phyloP scores from a whole-genome alignment of 2,329 filamentous ascomycete genomes.

The Pseudocercospora musae region DNA sequence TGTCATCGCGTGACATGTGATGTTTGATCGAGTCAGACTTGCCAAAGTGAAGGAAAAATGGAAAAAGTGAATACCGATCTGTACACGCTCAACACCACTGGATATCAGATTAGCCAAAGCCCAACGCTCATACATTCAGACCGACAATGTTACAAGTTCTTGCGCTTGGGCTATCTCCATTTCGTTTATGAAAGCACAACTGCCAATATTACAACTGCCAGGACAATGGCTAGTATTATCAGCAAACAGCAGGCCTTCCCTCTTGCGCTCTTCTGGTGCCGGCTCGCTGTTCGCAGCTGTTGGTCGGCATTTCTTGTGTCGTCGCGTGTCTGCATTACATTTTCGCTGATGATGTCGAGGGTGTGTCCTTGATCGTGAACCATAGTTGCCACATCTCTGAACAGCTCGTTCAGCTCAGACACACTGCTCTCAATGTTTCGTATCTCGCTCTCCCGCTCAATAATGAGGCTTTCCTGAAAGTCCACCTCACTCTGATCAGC shows the following conservation, averaged over 20 bases:
- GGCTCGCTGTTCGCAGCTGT: constrained; percentile 78
- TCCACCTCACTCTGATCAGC: constrained; percentile 93
- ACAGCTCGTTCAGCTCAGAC: constrained; percentile 91
- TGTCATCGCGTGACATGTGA: background rate
- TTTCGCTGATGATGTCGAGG: constrained; percentile 81
- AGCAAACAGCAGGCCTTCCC: constrained; percentile 93
- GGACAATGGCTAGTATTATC: constrained; percentile 80
- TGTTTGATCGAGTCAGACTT: background rate
- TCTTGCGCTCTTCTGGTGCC: constrained; percentile 92
- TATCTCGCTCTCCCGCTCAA: constrained; percentile 95
- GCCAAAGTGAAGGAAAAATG: background rate
- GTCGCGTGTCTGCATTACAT: constrained; percentile 77
- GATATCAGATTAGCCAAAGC: background rate
- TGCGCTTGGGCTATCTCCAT: background rate
- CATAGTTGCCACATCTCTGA: constrained; percentile 96
- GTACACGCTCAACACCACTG: background rate
- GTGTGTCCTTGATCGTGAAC: constrained; percentile 89
- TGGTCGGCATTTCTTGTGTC: constrained; percentile 81
- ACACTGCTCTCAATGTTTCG: constrained; percentile 96
- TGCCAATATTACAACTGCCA: constrained; percentile 85
- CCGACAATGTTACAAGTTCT: background rate
- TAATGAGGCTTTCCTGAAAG: constrained; percentile 92
- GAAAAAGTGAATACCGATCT: background rate
- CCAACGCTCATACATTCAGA: background rate
- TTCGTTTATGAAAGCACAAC: constrained; percentile 65